Conservation (phyloP, 1,139 yeast species). For the Saccharomyces hybrid region DNA sequence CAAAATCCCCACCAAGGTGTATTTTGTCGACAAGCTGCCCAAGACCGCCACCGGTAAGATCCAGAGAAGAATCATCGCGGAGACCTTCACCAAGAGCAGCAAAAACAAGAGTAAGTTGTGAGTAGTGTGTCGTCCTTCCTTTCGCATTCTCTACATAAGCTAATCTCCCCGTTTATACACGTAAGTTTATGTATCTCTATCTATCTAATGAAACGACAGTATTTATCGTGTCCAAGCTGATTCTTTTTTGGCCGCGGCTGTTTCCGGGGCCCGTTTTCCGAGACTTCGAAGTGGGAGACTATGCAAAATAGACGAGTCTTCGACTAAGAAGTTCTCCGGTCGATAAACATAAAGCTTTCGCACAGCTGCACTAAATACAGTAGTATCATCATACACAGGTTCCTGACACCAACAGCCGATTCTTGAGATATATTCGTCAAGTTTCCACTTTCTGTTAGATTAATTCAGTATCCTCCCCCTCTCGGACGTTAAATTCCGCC, state of each 20-base stretch:
- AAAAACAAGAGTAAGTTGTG: slow-evolving; percentile 32
- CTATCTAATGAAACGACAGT: background rate
- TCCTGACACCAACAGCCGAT: background rate
- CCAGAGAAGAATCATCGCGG: slow-evolving; percentile 53
- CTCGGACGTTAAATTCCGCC: slow-evolving; percentile 1
- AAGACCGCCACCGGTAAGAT: slow-evolving; percentile 69
- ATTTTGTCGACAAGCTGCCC: slow-evolving; percentile 53
- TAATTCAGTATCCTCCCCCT: background rate
- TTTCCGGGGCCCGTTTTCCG: slow-evolving; percentile 1
- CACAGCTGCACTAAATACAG: background rate
- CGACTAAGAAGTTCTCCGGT: background rate
- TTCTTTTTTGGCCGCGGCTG: background rate
- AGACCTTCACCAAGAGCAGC: slow-evolving; percentile 29
- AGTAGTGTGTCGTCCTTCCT: background rate
- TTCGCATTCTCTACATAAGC: background rate
- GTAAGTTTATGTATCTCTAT: background rate
- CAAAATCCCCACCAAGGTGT: slow-evolving; percentile 50
- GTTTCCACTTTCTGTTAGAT: background rate
- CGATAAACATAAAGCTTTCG: background rate
- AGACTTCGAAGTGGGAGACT: slow-evolving; percentile 1
- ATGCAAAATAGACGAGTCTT: background rate
- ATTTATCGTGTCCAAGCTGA: background rate
- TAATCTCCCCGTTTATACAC: background rate
- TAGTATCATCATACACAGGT: background rate
- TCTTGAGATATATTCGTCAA: background rate